Percentiles rank a stretch among this genome's conserved stretches.
Conservation (phyloP, 2,329 filamentous ascomycete genomes). For the Pseudogymnoascus sp. region DNA sequence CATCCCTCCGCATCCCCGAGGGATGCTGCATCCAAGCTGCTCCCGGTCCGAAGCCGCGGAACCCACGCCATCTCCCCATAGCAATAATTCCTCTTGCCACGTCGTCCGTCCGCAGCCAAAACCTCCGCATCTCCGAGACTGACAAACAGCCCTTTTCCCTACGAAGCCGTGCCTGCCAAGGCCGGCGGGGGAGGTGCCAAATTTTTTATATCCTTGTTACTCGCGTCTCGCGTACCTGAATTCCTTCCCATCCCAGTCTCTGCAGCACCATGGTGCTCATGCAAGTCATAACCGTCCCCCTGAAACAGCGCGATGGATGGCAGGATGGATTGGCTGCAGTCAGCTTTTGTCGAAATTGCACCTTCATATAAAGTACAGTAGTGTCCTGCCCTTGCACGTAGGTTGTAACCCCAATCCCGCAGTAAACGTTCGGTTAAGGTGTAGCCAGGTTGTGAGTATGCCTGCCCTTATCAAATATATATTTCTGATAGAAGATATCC, state of each 20-base stretch:
- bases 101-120: not conserved
- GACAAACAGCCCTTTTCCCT: not conserved
- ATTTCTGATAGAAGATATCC: constrained; percentile 3
- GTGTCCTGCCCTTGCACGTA: not conserved
- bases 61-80: not conserved
- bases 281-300: not conserved
- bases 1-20: not conserved
- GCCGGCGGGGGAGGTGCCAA: not conserved
- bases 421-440: not conserved
- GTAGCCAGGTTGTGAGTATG: not conserved
- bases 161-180: not conserved
- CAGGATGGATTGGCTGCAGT: not conserved
- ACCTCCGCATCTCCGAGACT: not conserved
- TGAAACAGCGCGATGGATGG: not conserved
- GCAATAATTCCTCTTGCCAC: not conserved
- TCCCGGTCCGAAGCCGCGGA: not conserved
- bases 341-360: not conserved
- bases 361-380: constrained; percentile 3
- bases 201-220: not conserved
- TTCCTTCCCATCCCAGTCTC: not conserved
- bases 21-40: not conserved
- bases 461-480: not conserved
- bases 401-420: not conserved
- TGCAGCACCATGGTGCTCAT: not conserved
- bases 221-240: not conserved